phyloP scores from a whole-genome alignment of 73 alveolate genomes.

The Paramecium biaurelia region DNA sequence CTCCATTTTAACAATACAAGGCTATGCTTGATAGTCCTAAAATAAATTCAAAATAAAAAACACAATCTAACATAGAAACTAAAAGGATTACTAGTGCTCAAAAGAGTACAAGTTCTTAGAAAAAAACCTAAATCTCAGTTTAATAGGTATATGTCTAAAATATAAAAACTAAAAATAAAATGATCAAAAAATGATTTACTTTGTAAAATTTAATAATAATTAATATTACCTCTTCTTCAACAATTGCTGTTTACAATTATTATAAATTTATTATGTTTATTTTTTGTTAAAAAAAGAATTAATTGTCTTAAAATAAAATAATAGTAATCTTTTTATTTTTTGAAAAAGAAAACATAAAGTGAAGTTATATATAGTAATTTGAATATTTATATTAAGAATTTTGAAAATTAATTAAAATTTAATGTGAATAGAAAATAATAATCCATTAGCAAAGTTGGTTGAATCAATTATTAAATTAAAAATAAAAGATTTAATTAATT shows the following conservation, averaged over 20 bases:
- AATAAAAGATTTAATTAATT: not conserved
- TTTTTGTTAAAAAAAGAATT: no score
- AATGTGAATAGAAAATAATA: not conserved
- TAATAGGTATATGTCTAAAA: not conserved
- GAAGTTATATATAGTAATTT: not conserved
- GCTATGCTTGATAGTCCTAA: constrained; percentile 26
- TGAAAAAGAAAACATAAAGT: not conserved
- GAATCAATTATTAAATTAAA: not conserved
- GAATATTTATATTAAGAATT: not conserved
- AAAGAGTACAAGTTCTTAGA: not conserved
- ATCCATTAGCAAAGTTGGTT: not conserved
- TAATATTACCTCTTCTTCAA: not conserved
- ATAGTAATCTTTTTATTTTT: not conserved
- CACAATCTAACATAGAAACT: not conserved
- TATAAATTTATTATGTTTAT: no score
- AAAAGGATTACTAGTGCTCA: constrained; percentile 17
- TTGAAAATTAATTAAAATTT: not conserved
- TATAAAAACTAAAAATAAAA: not conserved
- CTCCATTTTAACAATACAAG: constrained; percentile 7
- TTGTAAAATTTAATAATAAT: not conserved
- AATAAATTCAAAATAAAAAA: not conserved
- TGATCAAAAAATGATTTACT: not conserved
- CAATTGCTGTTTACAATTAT: no score
- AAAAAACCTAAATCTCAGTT: constrained; percentile 2
- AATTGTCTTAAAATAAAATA: not conserved